phyloP scores from a whole-genome alignment of 129 eudicot genomes.

The Artemisia annua region DNA sequence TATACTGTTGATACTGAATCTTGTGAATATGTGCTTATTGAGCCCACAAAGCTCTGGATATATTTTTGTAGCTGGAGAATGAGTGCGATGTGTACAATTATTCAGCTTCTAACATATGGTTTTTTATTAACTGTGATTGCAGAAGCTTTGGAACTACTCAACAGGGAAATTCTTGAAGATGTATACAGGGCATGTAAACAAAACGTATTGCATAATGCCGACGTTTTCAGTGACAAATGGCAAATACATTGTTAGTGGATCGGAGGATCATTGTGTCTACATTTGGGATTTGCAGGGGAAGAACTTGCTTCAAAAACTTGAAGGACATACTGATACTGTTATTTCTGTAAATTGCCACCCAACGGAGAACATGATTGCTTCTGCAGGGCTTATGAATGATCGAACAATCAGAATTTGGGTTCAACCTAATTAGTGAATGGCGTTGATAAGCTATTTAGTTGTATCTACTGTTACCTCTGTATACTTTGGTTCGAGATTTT shows the following conservation, averaged over 20 bases:
- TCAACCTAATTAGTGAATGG: conserved; percentile 45
- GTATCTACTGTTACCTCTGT: conserved; percentile 13
- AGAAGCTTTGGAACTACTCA: conserved; percentile 86
- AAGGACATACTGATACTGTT: conserved; percentile 48
- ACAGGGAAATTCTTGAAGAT: conserved; percentile 73
- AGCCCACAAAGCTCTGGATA: not conserved
- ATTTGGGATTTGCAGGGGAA: conserved; percentile 86
- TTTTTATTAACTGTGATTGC: conserved; percentile 28
- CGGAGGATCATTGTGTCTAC: conserved; percentile 86
- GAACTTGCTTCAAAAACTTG: conserved; percentile 62
- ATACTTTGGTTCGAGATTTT: conserved; percentile 2
- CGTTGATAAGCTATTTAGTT: not conserved
- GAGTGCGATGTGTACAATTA: not conserved
- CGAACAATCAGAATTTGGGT: conserved; percentile 80
- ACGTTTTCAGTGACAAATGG: conserved; percentile 84
- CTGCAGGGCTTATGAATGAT: conserved; percentile 72
- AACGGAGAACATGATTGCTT: conserved; percentile 72
- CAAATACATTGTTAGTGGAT: conserved; percentile 84
- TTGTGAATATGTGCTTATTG: not conserved
- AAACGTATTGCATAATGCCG: conserved; percentile 67
- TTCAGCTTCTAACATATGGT: conserved; percentile 8
- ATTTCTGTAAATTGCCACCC: conserved; percentile 88
- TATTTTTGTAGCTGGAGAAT: not conserved
- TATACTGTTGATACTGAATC: not conserved
- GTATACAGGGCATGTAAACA: conserved; percentile 78